Evolutionary conservation across 352 stramenopile genomes (phyloP).

Genomic region (Thraustotheca clavata): DNA sequence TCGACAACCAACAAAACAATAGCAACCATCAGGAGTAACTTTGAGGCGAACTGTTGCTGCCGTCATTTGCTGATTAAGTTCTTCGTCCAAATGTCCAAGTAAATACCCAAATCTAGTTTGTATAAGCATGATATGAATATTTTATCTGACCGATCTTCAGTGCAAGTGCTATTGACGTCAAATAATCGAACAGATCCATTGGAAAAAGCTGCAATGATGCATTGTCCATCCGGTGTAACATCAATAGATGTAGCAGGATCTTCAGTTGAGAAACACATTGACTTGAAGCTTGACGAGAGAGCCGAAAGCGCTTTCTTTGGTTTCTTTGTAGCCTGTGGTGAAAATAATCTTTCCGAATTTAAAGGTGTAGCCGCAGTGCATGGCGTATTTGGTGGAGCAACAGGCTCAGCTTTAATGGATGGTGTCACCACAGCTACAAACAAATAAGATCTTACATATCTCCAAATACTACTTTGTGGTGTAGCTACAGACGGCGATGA

Average conservation of each 20-base stretch:
- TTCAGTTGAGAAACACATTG: conserved; percentile 71
- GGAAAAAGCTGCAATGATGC: conserved; percentile 71
- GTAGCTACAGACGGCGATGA: too few species aligned
- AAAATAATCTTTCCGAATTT: background rate
- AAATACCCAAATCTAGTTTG: conserved; percentile 33
- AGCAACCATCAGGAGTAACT: conserved; percentile 63
- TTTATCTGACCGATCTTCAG: conserved; percentile 58
- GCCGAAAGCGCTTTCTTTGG: conserved; percentile 14
- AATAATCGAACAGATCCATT: conserved; percentile 72
- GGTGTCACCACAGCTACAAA: too few species aligned
- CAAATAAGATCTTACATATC: too few species aligned
- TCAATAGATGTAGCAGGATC: conserved; percentile 63
- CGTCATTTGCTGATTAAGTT: conserved; percentile 41
- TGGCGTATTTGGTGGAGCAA: too few species aligned
- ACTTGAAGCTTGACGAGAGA: conserved; percentile 20
- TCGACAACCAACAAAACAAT: conserved; percentile 75
- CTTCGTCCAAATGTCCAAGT: conserved; percentile 70
- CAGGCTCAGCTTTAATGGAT: too few species aligned
- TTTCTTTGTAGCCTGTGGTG: background rate
- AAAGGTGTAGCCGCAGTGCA: background rate
- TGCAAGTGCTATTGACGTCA: conserved; percentile 78
- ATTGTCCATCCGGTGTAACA: conserved; percentile 66
- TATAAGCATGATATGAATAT: background rate
- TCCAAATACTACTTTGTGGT: too few species aligned
- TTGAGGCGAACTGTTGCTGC: conserved; percentile 61